Percentiles rank a stretch among this genome's conserved stretches.
These are phyloP conservation scores for Piper longum DNA, from an alignment of 164 flowering plant genomes.

Conservation along the genomic window DNA sequence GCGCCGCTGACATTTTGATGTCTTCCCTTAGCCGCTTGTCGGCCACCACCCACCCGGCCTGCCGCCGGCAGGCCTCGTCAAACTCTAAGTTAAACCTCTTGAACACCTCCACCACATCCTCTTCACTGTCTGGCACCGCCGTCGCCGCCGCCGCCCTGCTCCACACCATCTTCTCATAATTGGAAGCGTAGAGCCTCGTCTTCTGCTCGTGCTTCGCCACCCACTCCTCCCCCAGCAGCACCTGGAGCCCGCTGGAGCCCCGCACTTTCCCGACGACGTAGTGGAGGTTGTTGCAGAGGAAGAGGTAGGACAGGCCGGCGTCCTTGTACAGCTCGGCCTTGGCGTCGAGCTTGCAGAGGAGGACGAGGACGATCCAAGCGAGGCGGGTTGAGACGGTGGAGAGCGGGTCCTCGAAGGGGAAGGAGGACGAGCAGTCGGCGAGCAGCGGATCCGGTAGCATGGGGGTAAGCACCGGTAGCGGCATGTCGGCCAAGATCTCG, in stretches of 20 bases:
- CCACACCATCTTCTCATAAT: constrained; percentile 48
- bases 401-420: not conserved
- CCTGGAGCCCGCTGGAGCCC: constrained; percentile 24
- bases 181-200: constrained; percentile 27
- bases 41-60: constrained; percentile 26
- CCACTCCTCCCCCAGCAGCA: constrained; percentile 53
- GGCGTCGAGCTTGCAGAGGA: constrained; percentile 54
- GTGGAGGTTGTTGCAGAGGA: constrained; percentile 55
- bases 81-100: constrained; percentile 29
- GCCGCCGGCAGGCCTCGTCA: constrained; percentile 31
- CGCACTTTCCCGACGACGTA: constrained; percentile 31
- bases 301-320: constrained; percentile 36
- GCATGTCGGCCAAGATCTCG: constrained; percentile 37
- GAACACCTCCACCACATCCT: constrained; percentile 15
- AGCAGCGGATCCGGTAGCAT: constrained; percentile 18
- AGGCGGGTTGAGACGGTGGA: constrained; percentile 18
- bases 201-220: constrained; percentile 29
- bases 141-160: constrained; percentile 32
- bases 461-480: constrained; percentile 19
- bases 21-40: constrained; percentile 42
- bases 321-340: constrained; percentile 44
- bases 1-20: constrained; percentile 25
- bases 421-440: not conserved
- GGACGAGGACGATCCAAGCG: constrained; percentile 49
- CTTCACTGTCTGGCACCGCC: constrained; percentile 16